phyloP scores from a whole-genome alignment of 306 rosid species.

The Ceratonia siliqua region DNA sequence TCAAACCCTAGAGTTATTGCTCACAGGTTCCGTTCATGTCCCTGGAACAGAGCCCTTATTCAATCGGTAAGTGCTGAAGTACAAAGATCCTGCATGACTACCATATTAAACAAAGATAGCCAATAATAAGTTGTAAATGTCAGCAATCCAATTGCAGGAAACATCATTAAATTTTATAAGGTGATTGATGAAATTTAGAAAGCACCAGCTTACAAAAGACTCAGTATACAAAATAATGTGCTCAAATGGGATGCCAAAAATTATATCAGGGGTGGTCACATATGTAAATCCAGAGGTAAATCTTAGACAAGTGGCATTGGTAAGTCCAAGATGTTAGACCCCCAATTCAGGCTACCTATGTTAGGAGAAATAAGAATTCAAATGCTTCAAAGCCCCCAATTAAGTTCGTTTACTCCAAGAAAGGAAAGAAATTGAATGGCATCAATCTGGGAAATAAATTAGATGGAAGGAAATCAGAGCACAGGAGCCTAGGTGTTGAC shows the following conservation, averaged over 20 bases:
- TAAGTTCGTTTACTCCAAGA: too few species aligned
- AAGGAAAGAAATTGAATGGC: too few species aligned
- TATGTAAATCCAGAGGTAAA: neutral
- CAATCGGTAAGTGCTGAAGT: neutral
- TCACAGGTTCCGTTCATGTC: too few species aligned
- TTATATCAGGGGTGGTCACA: neutral
- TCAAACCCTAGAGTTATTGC: too few species aligned
- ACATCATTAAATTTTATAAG: neutral
- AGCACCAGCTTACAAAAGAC: neutral
- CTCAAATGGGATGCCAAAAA: neutral
- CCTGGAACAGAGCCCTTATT: too few species aligned
- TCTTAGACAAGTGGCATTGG: neutral
- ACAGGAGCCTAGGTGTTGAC: too few species aligned
- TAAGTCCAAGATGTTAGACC: neutral
- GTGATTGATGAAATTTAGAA: neutral
- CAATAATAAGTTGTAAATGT: neutral
- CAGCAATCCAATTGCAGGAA: neutral
- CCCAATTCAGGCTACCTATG: too few species aligned
- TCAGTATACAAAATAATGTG: neutral
- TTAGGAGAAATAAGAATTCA: too few species aligned
- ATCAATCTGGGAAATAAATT: too few species aligned
- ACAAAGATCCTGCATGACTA: neutral
- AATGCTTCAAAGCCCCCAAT: too few species aligned
- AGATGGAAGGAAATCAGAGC: too few species aligned
- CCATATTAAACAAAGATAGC: neutral